These are phyloP conservation scores for Melanopsichium pennsylvanicum DNA, from an alignment of 1,284 basidiomycete species.

Conservation along the genomic window DNA sequence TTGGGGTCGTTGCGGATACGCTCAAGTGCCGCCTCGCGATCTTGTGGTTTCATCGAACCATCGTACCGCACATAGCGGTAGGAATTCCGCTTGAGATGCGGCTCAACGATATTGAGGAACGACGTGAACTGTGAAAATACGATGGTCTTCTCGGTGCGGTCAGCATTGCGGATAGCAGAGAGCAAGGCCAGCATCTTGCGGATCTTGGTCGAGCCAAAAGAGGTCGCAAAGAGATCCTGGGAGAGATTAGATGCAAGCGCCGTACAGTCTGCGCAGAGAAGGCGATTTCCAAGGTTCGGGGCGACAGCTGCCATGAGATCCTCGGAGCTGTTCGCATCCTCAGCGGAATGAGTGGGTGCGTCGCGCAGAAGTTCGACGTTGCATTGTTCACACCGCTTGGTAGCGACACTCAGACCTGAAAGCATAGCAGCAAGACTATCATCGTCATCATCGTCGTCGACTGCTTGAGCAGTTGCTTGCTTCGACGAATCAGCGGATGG, in stretches of 20 bases:
- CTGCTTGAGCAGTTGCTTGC: neutral
- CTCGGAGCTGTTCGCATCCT: slow-evolving; percentile 1
- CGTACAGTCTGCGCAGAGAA: slow-evolving; percentile 53
- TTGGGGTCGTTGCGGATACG: slow-evolving; percentile 74
- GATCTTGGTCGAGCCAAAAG: slow-evolving; percentile 75
- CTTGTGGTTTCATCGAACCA: slow-evolving; percentile 79
- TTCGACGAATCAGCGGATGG: neutral
- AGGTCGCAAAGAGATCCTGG: slow-evolving; percentile 67
- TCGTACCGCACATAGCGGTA: slow-evolving; percentile 86
- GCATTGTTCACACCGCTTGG: slow-evolving; percentile 64
- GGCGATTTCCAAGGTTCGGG: slow-evolving; percentile 6
- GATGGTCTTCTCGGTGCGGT: slow-evolving; percentile 82
- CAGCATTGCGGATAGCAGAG: slow-evolving; percentile 73
- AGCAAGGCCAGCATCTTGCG: slow-evolving; percentile 81
- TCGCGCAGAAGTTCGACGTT: slow-evolving; percentile 21
- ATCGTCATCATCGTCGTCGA: slow-evolving; percentile 31
- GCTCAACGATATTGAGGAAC: slow-evolving; percentile 86
- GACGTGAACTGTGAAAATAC: slow-evolving; percentile 81
- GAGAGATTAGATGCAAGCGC: slow-evolving; percentile 24
- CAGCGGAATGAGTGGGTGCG: neutral
- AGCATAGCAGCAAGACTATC: slow-evolving; percentile 82
- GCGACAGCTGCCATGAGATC: slow-evolving; percentile 31
- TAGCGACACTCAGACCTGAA: slow-evolving; percentile 71
- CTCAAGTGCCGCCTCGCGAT: slow-evolving; percentile 78
- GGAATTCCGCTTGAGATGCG: slow-evolving; percentile 75